These are phyloP conservation scores for Colletotrichum salicis DNA, from an alignment of 2,329 filamentous ascomycete genomes.

Conservation along the genomic window DNA sequence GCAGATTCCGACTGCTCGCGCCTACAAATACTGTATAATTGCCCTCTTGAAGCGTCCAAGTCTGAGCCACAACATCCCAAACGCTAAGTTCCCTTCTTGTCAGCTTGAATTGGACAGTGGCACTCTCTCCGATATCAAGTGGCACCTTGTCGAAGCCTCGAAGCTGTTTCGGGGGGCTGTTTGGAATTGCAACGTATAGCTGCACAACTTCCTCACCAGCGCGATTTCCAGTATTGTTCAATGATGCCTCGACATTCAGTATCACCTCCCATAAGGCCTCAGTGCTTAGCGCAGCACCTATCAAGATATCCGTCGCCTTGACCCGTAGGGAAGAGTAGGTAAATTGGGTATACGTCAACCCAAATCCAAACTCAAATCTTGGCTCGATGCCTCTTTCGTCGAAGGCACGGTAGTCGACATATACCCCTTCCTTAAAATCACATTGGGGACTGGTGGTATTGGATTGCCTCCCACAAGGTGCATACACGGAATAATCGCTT, in stretches of 20 bases:
- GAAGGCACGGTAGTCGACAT: conserved; percentile 66
- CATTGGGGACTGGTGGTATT: conserved; percentile 52
- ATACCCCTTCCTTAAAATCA: conserved; percentile 62
- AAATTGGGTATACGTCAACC: conserved; percentile 66
- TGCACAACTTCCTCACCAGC: conserved; percentile 59
- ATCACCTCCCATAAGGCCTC: conserved; percentile 59
- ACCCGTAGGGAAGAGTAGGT: conserved; percentile 56
- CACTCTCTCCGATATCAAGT: conserved; percentile 11
- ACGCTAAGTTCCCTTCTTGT: conserved; percentile 73
- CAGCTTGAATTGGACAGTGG: conserved; percentile 61
- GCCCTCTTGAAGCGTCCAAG: conserved; percentile 65
- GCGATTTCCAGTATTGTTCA: conserved; percentile 55
- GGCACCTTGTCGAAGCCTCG: conserved; percentile 63
- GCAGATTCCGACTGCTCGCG: conserved; percentile 57
- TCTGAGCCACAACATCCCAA: conserved; percentile 71
- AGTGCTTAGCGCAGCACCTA: conserved; percentile 52
- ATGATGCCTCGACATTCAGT: conserved; percentile 48
- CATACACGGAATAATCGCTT: conserved; percentile 58
- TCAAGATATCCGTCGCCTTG: conserved; percentile 37
- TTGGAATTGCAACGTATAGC: conserved; percentile 59
- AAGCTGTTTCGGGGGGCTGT: conserved; percentile 65
- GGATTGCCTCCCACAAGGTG: conserved; percentile 39
- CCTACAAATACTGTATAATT: conserved; percentile 58
- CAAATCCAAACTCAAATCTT: conserved; percentile 66
- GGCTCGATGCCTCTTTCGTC: conserved; percentile 59